Base-by-base conservation (phyloP, 169 alveolate species). In the Hepatocystis sp. region DNA sequence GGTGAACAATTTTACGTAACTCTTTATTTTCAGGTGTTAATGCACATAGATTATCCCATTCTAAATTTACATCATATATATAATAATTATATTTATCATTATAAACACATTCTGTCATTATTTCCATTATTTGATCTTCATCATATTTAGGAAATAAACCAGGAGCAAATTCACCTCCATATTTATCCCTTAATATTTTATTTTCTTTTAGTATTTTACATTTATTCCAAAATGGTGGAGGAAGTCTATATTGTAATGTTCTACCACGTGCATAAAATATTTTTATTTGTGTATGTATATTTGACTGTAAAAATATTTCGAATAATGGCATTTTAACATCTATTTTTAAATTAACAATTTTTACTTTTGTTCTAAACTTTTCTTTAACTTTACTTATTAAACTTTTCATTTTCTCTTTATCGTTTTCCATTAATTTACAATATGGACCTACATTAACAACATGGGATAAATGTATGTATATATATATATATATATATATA, bases 121-220 rank as follows among this genome's bases (percentile, higher is more conserved):
- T 90, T 30, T 90, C 88, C 86, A 90, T 60, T 42, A 90, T 90
- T 5, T 42, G 49, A 28, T 85, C 44, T 23, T 84, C 93, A 85
- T 90, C 93, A 81, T 90, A 90, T 32, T 44, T 21, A 0, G 93
- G 93, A 34, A 90, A 90, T 52, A 90, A 67, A 0, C 93, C 93
- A 2, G 93, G 93, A 10, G 92, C 90, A 36, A 66, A 84, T 47
- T 71, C 91, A 3, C 93, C 93, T 17, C 93, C 93, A 67, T 90
- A 90, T 60, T 90, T 90, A 21, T 85, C 88, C 61, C 47, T 67
- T 39, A 90, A 66, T 13, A 76, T 46, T 30, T 78, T 84, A 60
- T 90, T 85, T 58, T 90, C 85, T 46, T 64, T 85, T 30, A 90
- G 60, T 10, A 84, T 49, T 55, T 84, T 78, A 49, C 93, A 90